Percentiles rank a stretch among this genome's conserved stretches.
Conservation (phyloP, 2,329 filamentous ascomycete genomes). For the Cercospora zeae-maydis region DNA sequence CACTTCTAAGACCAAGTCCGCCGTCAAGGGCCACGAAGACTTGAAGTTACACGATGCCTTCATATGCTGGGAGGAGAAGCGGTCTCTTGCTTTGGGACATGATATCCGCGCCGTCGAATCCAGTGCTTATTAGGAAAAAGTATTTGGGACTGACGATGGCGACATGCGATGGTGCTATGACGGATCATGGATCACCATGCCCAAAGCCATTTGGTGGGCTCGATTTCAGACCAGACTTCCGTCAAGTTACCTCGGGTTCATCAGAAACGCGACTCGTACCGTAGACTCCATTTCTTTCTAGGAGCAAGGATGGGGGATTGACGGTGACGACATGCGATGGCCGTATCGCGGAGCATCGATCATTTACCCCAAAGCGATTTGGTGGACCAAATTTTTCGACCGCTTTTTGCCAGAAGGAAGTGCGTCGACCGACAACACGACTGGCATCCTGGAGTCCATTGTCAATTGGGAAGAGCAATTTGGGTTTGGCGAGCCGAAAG, state of each 20-base stretch:
- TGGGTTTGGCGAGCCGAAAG: too few relatives aligned
- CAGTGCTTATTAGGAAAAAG: neutral
- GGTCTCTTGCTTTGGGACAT: neutral
- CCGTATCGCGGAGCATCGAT: too few relatives aligned
- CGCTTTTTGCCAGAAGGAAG: too few relatives aligned
- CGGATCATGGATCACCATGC: neutral
- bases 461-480: too few relatives aligned
- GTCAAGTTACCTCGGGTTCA: too few relatives aligned
- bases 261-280: too few relatives aligned
- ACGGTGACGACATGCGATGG: too few relatives aligned
- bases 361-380: too few relatives aligned
- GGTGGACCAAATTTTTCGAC: too few relatives aligned
- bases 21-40: neutral
- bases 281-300: too few relatives aligned
- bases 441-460: neutral
- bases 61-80: slow-evolving; percentile 2
- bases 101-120: neutral
- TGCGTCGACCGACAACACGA: neutral
- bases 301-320: too few relatives aligned
- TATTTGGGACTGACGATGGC: neutral
- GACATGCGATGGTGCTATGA: neutral
- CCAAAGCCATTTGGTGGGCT: neutral
- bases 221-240: too few relatives aligned
- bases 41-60: slow-evolving; percentile 3
- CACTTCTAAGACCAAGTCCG: slow-evolving; percentile 1